phyloP scores from a whole-genome alignment of 2,329 filamentous ascomycete species.

The Diaporthe australafricana region DNA sequence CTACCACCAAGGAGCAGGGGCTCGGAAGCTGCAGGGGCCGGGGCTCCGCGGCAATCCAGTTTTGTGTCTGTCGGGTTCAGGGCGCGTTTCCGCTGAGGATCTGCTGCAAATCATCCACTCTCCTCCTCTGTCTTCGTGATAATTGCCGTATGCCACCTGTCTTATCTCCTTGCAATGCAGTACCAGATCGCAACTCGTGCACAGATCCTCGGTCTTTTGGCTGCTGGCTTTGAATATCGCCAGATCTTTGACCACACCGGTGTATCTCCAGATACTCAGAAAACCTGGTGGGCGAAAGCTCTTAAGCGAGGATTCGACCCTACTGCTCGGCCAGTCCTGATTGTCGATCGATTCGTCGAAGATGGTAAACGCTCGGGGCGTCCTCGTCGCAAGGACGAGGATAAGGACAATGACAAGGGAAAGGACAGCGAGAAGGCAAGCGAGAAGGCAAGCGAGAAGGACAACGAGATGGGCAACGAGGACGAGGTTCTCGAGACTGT shows the following conservation, averaged over 20 bases:
- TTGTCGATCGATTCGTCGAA: slow-evolving; percentile 1
- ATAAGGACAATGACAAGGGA: too few species aligned
- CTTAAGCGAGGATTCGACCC: slow-evolving; percentile 3
- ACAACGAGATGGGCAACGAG: too few species aligned
- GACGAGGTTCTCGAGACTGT: background rate
- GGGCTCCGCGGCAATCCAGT: too few species aligned
- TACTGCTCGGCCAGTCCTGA: background rate
- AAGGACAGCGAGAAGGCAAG: too few species aligned
- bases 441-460: too few species aligned
- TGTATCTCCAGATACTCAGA: background rate
- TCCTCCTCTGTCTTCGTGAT: background rate
- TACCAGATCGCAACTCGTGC: background rate
- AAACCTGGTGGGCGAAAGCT: background rate
- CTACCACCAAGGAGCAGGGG: too few species aligned
- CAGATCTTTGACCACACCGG: background rate
- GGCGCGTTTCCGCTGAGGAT: background rate
- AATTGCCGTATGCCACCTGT: background rate
- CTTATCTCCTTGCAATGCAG: background rate
- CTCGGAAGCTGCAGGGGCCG: too few species aligned
- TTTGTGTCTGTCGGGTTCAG: too few species aligned
- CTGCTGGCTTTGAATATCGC: background rate
- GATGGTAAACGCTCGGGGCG: slow-evolving; percentile 3
- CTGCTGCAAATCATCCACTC: background rate
- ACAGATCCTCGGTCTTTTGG: background rate
- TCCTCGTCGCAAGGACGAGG: background rate